phyloP scores from a whole-genome alignment of 2,329 filamentous ascomycete species.

The Phialemonium atrogriseum region DNA sequence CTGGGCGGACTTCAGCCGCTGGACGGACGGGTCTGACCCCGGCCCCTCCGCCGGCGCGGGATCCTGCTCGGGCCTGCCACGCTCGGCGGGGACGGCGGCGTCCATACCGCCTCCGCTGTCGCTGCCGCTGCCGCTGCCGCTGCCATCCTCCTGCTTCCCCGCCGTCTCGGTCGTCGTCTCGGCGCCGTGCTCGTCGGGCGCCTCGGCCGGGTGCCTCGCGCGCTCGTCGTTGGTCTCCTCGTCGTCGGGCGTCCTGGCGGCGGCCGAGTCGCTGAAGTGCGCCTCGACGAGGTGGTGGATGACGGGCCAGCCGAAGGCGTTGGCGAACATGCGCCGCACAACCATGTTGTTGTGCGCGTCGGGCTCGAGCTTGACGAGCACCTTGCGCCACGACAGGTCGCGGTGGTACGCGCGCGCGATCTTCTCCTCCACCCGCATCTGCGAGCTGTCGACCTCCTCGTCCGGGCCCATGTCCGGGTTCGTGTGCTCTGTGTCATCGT shows the following conservation, averaged over 20 bases:
- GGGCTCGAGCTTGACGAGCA: slow-evolving; percentile 88
- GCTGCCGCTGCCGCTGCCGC: slow-evolving; percentile 2
- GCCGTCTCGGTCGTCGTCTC: slow-evolving; percentile 45
- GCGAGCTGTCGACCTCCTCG: slow-evolving; percentile 49
- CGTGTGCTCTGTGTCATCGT: slow-evolving; percentile 41
- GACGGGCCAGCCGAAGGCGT: slow-evolving; percentile 96
- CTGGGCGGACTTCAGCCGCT: too few relatives aligned
- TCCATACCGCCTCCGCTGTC: slow-evolving; percentile 2
- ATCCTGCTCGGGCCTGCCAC: slow-evolving; percentile 3
- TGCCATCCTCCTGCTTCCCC: too few relatives aligned
- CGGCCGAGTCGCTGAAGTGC: slow-evolving; percentile 74
- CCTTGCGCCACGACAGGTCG: slow-evolving; percentile 90
- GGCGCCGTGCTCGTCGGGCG: slow-evolving; percentile 53
- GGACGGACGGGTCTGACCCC: not conserved
- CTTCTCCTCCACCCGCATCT: slow-evolving; percentile 92
- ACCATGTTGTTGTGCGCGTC: slow-evolving; percentile 99
- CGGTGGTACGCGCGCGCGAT: slow-evolving; percentile 93
- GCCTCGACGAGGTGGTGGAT: slow-evolving; percentile 90
- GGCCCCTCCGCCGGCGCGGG: slow-evolving; percentile 2
- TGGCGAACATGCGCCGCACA: slow-evolving; percentile 91
- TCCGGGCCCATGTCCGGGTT: slow-evolving; percentile 35
- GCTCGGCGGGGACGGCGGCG: not conserved
- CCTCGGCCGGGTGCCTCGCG: slow-evolving; percentile 50
- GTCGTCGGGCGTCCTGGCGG: slow-evolving; percentile 58
- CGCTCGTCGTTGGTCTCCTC: slow-evolving; percentile 60